Evolutionary conservation across 306 rosid species (phyloP), one percentile per base, ranked within the genome.

Genomic region (Ormosia semicastrata): DNA sequence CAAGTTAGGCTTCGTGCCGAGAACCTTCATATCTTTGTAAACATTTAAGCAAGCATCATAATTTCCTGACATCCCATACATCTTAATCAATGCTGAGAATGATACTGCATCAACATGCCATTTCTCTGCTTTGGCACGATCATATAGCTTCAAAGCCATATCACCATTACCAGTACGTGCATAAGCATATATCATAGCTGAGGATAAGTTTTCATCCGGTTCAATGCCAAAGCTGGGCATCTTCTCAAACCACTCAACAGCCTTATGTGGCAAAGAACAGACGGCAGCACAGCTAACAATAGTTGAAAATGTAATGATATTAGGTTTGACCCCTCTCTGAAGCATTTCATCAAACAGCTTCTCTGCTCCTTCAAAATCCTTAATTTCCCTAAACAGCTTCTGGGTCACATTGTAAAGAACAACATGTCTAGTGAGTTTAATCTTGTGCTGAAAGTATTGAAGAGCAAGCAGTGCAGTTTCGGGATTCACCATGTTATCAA

Each of bases 181-280:
- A 83, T 90, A 93, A 46, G 91, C 90, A 80, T 85, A 92, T 15
- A 93, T 91, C 89, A 94, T 86, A 18, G 90, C 81, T 10, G 94
- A 88, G 66, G 66, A 91, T 6, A 95, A 71, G 49, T 84, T 88
- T 41, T 84, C 87, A 83, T 91, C 93, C 0, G 92, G 98, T 73
- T 80, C 89, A 80, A 92, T 88, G 30, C 85, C 88, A 46, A 84
- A 93, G 79, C 72, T 80, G 10, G 86, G 81, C 97, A 91, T 95
- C 88, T 81, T 93, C 83, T 91, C 97, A 89, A 93, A 95, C 94
- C 82, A 95, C 81, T 90, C 89, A 37, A 95, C 95, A 66, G 95
- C 98, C 86, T 83, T 91, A 59, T 75, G 71, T 1, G 92, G 92
- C 77, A 87, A 58, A 24, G 65, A 77, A 57, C 85, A 83, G 73